Percentiles rank a stretch among this genome's conserved stretches.
Conservation (phyloP, 1,139 yeast species). For the Blastobotrys indianensis region DNA sequence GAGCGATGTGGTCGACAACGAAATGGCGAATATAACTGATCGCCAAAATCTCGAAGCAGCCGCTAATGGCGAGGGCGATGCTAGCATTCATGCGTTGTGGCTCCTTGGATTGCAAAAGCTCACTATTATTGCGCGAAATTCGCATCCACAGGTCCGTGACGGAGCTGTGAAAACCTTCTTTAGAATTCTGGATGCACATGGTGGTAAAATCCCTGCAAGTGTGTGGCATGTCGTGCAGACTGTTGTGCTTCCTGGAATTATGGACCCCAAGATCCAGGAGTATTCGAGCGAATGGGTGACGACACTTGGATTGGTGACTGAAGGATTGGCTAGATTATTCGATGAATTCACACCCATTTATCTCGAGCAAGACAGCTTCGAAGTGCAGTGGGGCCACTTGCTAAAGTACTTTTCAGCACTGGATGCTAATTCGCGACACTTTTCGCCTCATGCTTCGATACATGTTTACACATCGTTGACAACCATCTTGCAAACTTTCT, state of each 20-base stretch:
- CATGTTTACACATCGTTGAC: conserved; percentile 46
- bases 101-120: conserved; percentile 56
- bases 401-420: conserved; percentile 43
- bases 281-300: conserved; percentile 46
- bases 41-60: background rate
- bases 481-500: conserved; percentile 40
- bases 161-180: conserved; percentile 87
- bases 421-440: background rate
- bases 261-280: conserved; percentile 21
- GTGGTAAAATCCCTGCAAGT: conserved; percentile 42
- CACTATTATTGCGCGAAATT: conserved; percentile 53
- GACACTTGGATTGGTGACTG: conserved; percentile 50
- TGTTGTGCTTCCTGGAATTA: conserved; percentile 34
- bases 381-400: conserved; percentile 46
- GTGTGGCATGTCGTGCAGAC: conserved; percentile 36
- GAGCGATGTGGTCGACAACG: conserved; percentile 2
- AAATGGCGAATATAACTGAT: conserved; percentile 11
- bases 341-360: conserved; percentile 40
- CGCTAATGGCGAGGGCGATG: conserved; percentile 9
- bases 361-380: conserved; percentile 22
- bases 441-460: conserved; percentile 4
- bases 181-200: conserved; percentile 77
- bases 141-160: conserved; percentile 74
- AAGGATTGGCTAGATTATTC: conserved; percentile 53
- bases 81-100: conserved; percentile 43